Evolutionary conservation across 202 grass and related monocot genomes (phyloP), one percentile per base, ranked within the genome.

Genomic region (Saccharum hybrid): DNA sequence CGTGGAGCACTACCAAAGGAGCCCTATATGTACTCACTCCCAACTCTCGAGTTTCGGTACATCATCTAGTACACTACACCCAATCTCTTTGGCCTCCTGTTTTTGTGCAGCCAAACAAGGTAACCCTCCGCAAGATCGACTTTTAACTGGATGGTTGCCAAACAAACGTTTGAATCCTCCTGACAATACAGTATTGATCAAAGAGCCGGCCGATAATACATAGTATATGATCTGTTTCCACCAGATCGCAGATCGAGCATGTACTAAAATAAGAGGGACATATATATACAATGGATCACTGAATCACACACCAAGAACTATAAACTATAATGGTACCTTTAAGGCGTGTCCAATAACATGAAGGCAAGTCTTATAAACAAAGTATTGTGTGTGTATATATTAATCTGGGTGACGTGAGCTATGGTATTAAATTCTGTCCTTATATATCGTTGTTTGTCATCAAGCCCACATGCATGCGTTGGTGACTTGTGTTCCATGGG

Each of bases 281-380:
- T 22, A 38, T 19, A 49, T 1, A 48, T 38, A 15, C 22, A 51
- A 3, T 57, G 31, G 38, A 23, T 60, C 72, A 74, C 71, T 54
- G 72, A 75, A 75, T 39, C 49, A 39, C 34, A 23, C 72, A 8
- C 19, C 5, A 22, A 19, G 30, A n/a, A 22, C 4, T 51, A 57
- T 56, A 21, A 59, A 45, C 1, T 46, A 48, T 52, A 34, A 36
- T 11, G 16, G 6, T 48, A 56, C 30, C 71, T 74, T 34, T 37
- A 74, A 74, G 49, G 48, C 57, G 14, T 64, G 38, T 7, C 39
- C 75, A 77, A 77, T 42, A 30, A 63, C 59, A 77, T 63, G 19
- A 77, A 30, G 41, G 56, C 22, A 76, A 10, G 36, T 40, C 56
- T 7, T 26, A 61, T 9, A 76, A 61, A 41, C 7, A 42, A 62